A percentile compares a stretch with the other conserved stretches of the same genome.
phyloP scores from a whole-genome alignment of 2,329 filamentous ascomycete genomes.

The Macrophomina pseudophaseolina region DNA sequence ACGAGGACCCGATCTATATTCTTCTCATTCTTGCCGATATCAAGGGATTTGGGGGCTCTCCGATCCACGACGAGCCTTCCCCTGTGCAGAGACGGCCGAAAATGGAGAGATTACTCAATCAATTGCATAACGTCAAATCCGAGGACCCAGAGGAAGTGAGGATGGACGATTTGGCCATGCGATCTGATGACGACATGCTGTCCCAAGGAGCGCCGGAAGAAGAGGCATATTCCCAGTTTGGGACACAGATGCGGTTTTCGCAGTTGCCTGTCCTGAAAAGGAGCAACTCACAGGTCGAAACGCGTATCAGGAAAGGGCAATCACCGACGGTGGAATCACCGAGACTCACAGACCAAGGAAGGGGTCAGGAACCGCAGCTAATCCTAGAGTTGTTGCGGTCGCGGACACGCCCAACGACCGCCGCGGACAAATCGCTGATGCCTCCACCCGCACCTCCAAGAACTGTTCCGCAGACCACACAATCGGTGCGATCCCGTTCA shows the following conservation, averaged over 20 bases:
- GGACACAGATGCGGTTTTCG: conserved; percentile 5
- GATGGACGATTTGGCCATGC: background rate
- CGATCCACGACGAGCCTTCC: background rate
- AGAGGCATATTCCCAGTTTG: background rate
- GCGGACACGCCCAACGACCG: too few relatives aligned
- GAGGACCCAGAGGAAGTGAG: background rate
- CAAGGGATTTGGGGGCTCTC: background rate
- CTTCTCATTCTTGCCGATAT: background rate
- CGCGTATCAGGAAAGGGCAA: background rate
- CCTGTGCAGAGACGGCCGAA: background rate
- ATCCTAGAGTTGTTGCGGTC: background rate
- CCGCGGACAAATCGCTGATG: background rate
- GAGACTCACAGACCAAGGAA: background rate
- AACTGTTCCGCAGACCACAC: too few relatives aligned
- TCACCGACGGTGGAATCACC: background rate
- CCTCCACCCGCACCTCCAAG: background rate
- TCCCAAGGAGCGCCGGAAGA: background rate
- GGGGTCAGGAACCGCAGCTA: background rate
- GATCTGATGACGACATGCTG: background rate
- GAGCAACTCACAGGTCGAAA: background rate
- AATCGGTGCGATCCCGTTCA: background rate
- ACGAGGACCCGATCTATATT: background rate
- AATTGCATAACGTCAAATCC: background rate
- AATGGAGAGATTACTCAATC: background rate
- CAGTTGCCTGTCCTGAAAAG: background rate